Evolutionary conservation across 139 green algal species (phyloP), one percentile per base, ranked within the genome.

Genomic region (Coelastrella sp.): DNA sequence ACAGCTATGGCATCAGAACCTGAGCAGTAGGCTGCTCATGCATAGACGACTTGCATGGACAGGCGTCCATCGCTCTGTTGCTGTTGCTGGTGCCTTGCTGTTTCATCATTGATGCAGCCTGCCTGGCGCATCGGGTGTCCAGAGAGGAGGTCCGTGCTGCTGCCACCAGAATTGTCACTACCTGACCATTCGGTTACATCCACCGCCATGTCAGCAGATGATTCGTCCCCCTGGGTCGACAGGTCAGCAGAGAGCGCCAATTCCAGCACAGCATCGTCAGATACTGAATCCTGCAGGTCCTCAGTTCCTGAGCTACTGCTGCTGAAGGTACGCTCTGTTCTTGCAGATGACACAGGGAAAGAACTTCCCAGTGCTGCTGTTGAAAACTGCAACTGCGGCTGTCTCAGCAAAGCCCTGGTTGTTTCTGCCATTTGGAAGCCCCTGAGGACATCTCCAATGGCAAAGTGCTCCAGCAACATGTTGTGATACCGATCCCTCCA

Each of bases 381-480:
- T n/a, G n/a, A n/a, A n/a, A 69, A 30, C 62, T 21, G 62, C 62
- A 40, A 30, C 62, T 41, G n/a, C 62, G 9, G 27, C 30, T 32
- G 30, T 69, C 15, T 38, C 8, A 9, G 62, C 30, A 69, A 17
- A n/a, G 30, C 8, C 23, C 57, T 23, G 37, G 76, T 59, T 30
- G 19, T 35, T 34, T 72, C 53, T 38, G 76, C 76, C 21, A 35
- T n/a, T 7, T 43, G 30, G 2, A 73, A 19, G 5, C 23, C 76
- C 4, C 79, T 35, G 21, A 85, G 32, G 5, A 35, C 79, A 2
- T 76, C 64, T 19, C 45, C 79, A 4, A 57, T 41, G 1, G 63
- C 79, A 51, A 85, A 68, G 19, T 85, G 79, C 48, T 85, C 79
- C 79, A 85, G 64, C 45, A 85, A 45, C 79, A 69, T 85, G 63